Conservation (phyloP, 1,139 yeast genomes). For the Pichiaceae sp. region DNA sequence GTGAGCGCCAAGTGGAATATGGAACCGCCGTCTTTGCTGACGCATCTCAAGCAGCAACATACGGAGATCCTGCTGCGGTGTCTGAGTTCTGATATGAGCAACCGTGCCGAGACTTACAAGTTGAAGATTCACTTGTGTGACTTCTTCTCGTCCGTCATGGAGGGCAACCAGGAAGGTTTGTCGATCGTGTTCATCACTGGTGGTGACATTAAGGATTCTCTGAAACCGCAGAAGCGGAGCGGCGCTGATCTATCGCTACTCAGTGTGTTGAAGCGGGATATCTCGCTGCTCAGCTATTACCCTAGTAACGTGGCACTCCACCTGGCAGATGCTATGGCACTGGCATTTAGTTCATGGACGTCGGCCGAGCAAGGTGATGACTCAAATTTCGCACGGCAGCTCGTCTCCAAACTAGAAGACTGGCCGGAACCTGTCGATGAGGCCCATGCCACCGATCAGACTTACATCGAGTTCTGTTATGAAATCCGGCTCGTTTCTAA, state of each 20-base stretch:
- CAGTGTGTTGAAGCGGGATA: conserved; percentile 50
- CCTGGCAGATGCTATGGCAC: conserved; percentile 55
- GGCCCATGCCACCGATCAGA: conserved; percentile 14
- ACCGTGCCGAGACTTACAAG: conserved; percentile 46
- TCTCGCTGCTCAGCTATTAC: conserved; percentile 40
- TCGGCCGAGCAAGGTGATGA: conserved; percentile 49
- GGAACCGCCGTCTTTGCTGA: conserved; percentile 67
- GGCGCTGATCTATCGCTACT: conserved; percentile 35
- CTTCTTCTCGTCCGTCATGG: conserved; percentile 70
- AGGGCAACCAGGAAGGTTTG: conserved; percentile 79
- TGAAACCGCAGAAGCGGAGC: conserved; percentile 15
- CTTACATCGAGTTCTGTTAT: conserved; percentile 40
- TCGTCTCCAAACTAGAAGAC: conserved; percentile 25
- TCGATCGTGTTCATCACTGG: conserved; percentile 74
- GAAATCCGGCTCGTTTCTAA: conserved; percentile 53
- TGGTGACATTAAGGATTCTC: conserved; percentile 36
- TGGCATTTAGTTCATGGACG: conserved; percentile 64
- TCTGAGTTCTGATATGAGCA: conserved; percentile 52
- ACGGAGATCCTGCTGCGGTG: conserved; percentile 54
- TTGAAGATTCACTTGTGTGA: conserved; percentile 55
- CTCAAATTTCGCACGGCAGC: conserved; percentile 39
- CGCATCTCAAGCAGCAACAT: conserved; percentile 63
- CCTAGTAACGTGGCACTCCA: conserved; percentile 55
- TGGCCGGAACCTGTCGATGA: conserved; percentile 6
- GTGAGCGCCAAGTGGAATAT: conserved; percentile 55